These are phyloP conservation scores for Arbutus unedo DNA, from an alignment of 148 eudicot species.

Conservation along the genomic window DNA sequence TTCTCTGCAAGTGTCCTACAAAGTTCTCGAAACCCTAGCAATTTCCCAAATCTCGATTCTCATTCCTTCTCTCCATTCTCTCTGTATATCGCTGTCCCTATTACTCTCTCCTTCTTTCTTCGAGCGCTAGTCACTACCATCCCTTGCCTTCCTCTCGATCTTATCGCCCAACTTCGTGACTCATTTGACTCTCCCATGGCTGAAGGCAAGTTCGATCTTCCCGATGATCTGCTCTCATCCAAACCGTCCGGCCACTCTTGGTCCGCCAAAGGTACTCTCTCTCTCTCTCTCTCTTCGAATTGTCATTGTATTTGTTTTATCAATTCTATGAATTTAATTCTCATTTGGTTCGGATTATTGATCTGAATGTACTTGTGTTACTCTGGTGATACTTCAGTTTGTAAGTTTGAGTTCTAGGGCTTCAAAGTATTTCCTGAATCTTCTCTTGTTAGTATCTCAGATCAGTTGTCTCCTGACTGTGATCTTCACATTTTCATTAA, in stretches of 20 bases:
- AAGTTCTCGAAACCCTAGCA: neutral
- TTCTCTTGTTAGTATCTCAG: neutral
- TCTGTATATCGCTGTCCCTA: neutral
- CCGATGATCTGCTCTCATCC: constrained; percentile 66
- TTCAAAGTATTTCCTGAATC: neutral
- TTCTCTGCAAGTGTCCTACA: neutral
- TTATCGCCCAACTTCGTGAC: constrained; percentile 18
- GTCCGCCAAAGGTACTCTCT: constrained; percentile 27
- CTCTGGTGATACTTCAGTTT: neutral
- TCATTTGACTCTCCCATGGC: constrained; percentile 40
- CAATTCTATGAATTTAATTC: neutral
- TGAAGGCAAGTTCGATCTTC: constrained; percentile 53
- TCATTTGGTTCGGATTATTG: constrained; percentile 8
- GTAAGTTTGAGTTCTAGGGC: neutral
- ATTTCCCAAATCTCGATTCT: neutral
- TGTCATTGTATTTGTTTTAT: neutral
- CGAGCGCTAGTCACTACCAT: neutral
- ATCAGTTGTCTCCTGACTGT: constrained; percentile 7
- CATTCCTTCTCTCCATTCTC: neutral
- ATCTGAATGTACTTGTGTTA: constrained; percentile 16
- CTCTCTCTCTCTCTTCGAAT: neutral
- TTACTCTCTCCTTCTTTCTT: constrained; percentile 11
- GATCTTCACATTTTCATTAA: neutral
- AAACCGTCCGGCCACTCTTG: constrained; percentile 33
- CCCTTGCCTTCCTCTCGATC: neutral